Evolutionary conservation across 2,329 filamentous ascomycete species (phyloP).

Genomic region (Talaromyces sp.): DNA sequence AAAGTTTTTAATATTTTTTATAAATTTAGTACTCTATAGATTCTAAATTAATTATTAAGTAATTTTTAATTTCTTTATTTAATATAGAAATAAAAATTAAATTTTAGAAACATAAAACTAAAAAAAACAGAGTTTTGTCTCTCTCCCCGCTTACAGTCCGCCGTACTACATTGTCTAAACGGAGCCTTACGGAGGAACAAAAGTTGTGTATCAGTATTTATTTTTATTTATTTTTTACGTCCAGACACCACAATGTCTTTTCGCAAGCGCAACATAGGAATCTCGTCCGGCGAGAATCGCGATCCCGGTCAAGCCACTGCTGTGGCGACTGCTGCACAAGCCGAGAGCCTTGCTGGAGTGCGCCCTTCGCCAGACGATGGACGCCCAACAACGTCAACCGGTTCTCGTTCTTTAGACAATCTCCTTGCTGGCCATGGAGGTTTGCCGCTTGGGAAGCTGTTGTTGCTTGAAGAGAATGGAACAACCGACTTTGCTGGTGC

Average conservation of each 20-base stretch:
- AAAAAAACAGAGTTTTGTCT: no score
- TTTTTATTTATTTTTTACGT: neutral
- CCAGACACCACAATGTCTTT: conserved; percentile 52
- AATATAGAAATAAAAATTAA: no score
- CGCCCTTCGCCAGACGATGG: conserved; percentile 87
- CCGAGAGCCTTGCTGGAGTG: conserved; percentile 47
- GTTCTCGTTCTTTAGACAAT: conserved; percentile 77
- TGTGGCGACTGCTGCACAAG: conserved; percentile 16
- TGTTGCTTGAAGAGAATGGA: conserved; percentile 81
- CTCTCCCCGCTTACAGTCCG: no score
- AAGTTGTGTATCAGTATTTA: neutral
- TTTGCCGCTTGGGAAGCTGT: conserved; percentile 70
- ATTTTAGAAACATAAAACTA: no score
- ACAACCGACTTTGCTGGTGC: conserved; percentile 91
- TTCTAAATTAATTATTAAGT: no score
- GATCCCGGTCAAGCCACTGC: conserved; percentile 25
- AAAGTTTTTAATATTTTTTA: no score
- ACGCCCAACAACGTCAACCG: conserved; percentile 83
- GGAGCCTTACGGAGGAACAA: neutral
- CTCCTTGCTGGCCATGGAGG: conserved; percentile 83
- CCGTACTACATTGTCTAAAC: neutral
- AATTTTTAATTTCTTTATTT: no score
- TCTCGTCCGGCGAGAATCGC: conserved; percentile 40
- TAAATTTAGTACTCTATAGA: no score
- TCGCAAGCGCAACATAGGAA: conserved; percentile 60